Evolutionary conservation across 2,329 filamentous ascomycete species (phyloP).

Genomic region (Pleochaeta shiraiana): DNA sequence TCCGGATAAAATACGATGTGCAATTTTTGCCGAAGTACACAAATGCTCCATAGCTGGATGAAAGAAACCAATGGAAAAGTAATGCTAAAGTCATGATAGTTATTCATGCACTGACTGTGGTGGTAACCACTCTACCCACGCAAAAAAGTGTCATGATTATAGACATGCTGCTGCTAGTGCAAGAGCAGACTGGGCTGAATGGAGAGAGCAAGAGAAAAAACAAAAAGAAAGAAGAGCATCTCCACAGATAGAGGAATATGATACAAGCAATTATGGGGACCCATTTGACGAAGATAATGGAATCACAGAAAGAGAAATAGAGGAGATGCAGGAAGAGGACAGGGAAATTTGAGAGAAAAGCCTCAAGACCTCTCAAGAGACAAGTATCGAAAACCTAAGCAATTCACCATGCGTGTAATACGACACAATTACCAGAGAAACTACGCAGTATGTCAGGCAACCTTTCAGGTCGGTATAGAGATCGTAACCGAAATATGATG

Average conservation of each 20-base stretch:
- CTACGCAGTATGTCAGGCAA: neutral
- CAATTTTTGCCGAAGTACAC: neutral
- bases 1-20: neutral
- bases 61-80: neutral
- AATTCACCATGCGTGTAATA: neutral
- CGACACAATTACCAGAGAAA: neutral
- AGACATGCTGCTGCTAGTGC: neutral
- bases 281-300: neutral
- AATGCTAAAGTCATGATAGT: neutral
- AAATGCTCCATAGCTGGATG: neutral
- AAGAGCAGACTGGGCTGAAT: neutral
- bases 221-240: neutral
- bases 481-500: neutral
- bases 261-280: neutral
- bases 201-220: neutral
- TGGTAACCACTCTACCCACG: neutral
- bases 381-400: neutral
- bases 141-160: neutral
- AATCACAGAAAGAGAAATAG: neutral
- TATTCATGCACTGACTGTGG: neutral
- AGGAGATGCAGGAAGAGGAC: neutral
- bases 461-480: neutral
- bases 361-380: neutral
- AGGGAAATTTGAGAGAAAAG: neutral
- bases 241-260: neutral